phyloP scores from a whole-genome alignment of 805 yeast genomes.

The Barnettozyma sp. region DNA sequence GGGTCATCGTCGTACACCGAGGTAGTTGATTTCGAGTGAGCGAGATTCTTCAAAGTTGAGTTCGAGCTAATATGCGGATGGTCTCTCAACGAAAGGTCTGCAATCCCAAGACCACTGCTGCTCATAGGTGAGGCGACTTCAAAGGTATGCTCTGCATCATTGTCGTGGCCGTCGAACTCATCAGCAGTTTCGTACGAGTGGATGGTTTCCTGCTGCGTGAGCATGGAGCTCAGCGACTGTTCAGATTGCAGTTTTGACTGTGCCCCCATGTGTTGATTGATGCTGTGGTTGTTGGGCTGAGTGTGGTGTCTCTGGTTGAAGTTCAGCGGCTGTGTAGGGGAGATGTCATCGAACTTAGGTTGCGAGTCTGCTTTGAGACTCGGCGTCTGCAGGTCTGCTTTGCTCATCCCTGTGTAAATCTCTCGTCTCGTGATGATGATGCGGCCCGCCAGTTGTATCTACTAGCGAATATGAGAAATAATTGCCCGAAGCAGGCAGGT shows the following conservation, averaged over 20 bases:
- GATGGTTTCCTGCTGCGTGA: constrained; percentile 11
- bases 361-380: neutral
- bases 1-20: constrained; percentile 18
- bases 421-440: too few species aligned
- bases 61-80: neutral
- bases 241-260: constrained; percentile 2
- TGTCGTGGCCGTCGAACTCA: constrained; percentile 11
- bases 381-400: constrained; percentile 9
- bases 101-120: constrained; percentile 16
- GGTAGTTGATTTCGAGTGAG: constrained; percentile 7
- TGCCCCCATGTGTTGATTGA: too few species aligned
- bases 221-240: constrained; percentile 13
- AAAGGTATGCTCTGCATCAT: neutral
- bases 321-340: constrained; percentile 25
- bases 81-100: constrained; percentile 9
- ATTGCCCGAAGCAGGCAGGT: too few species aligned
- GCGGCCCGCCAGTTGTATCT: too few species aligned
- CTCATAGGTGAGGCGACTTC: neutral
- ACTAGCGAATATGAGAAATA: too few species aligned
- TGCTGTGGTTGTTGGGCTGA: constrained; percentile 1
- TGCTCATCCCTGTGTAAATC: too few species aligned
- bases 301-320: constrained; percentile 6
- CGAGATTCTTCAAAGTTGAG: neutral
- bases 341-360: constrained; percentile 13
- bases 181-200: constrained; percentile 21